These are phyloP conservation scores for Pleurotus eryngii DNA, from an alignment of 768 basidiomycete genomes.

Conservation along the genomic window DNA sequence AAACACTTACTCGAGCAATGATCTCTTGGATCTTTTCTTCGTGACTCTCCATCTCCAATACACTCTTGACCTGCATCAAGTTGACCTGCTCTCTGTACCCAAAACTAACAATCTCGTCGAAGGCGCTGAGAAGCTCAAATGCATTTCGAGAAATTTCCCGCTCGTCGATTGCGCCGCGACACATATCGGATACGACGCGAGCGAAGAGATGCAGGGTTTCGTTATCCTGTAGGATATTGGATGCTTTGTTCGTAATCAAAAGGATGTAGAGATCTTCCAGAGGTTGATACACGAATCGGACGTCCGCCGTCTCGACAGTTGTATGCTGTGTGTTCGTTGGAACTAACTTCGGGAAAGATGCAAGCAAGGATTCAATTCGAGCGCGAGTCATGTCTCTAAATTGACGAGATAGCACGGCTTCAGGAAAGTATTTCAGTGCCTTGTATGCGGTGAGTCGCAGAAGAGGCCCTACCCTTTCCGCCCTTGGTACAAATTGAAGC, in stretches of 20 bases:
- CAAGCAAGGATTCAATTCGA: conserved; percentile 91
- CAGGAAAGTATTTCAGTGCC: background rate
- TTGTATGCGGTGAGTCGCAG: background rate
- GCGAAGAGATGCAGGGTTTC: conserved; percentile 94
- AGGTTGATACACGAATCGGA: conserved; percentile 95
- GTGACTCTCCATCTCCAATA: conserved; percentile 87
- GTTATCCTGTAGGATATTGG: conserved; percentile 98
- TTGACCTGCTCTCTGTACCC: conserved; percentile 82
- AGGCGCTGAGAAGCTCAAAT: conserved; percentile 91
- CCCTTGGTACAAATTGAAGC: conserved; percentile 94
- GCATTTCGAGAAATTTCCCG: conserved; percentile 86
- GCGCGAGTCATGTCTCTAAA: conserved; percentile 91
- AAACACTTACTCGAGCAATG: conserved; percentile 75
- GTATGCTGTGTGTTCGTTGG: conserved; percentile 94
- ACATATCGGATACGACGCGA: conserved; percentile 89
- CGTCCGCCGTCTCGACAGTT: conserved; percentile 92
- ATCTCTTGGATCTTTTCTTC: conserved; percentile 98
- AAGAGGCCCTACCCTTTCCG: conserved; percentile 73
- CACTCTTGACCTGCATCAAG: conserved; percentile 73
- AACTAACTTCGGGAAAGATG: conserved; percentile 97
- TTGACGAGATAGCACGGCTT: conserved; percentile 90
- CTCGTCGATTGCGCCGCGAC: conserved; percentile 74
- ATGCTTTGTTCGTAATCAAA: conserved; percentile 96
- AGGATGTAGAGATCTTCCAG: conserved; percentile 96
- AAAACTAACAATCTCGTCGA: conserved; percentile 93